These are phyloP conservation scores for Botrytis porri DNA, from an alignment of 2,329 filamentous ascomycete species.

Conservation along the genomic window DNA sequence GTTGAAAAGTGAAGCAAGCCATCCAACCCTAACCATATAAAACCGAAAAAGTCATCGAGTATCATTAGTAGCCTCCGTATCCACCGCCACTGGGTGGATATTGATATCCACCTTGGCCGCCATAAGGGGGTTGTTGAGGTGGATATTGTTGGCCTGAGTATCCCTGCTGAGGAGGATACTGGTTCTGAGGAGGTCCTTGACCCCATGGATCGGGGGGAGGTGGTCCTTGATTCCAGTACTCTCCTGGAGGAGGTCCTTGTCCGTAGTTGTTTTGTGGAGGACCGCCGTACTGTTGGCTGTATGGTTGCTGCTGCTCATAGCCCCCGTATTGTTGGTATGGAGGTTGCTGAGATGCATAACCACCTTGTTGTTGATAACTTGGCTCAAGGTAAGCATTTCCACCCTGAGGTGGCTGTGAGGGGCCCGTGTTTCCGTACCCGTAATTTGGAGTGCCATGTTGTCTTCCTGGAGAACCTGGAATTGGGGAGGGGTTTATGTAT, in stretches of 20 bases:
- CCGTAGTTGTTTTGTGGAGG: conserved; percentile 26
- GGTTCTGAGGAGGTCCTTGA: conserved; percentile 8
- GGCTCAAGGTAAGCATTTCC: conserved; percentile 29
- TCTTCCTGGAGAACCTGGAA: conserved; percentile 27
- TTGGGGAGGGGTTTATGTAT: conserved; percentile 25
- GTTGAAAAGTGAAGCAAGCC: not conserved
- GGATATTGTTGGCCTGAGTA: conserved; percentile 19
- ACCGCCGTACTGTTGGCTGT: conserved; percentile 22
- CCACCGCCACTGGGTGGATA: conserved; percentile 8
- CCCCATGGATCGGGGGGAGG: conserved; percentile 12
- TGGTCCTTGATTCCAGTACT: conserved; percentile 21
- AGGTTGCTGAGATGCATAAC: conserved; percentile 22
- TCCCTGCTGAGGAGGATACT: conserved; percentile 13
- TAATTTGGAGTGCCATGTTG: conserved; percentile 30
- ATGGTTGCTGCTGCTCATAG: conserved; percentile 22
- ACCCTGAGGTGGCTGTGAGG: conserved; percentile 26
- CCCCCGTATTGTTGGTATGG: conserved; percentile 20
- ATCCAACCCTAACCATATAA: not conserved
- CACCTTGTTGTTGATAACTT: conserved; percentile 24
- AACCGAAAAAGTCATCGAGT: not conserved
- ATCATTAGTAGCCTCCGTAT: conserved; percentile 4
- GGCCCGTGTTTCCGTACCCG: conserved; percentile 30
- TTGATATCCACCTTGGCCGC: conserved; percentile 16
- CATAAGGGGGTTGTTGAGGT: conserved; percentile 27
- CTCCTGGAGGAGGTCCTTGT: conserved; percentile 8